A percentile compares a stretch with the other conserved stretches of the same genome.
These are phyloP conservation scores for Arabidopsis thaliana DNA, from an alignment of 345 rosid genomes.

Conservation along the genomic window TAIR10.1 NC_003070.9:21809001-21809500, in stretches of 20 bases:
- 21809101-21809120: background rate
- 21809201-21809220: conserved; percentile 64
- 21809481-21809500: conserved; percentile 32
- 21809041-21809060: conserved; percentile 45
- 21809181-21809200: conserved; percentile 69
- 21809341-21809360: background rate
- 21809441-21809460: conserved; percentile 31
- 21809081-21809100: background rate
- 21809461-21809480: background rate
- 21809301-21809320: background rate
- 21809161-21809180: conserved; percentile 51
- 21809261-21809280: conserved; percentile 54
- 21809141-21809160: conserved; percentile 35
- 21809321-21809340: background rate
- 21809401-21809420: conserved; percentile 41
- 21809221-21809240: conserved; percentile 28
- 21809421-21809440: conserved; percentile 1
- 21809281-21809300: conserved; percentile 47
- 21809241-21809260: conserved; percentile 60
- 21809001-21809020: conserved; percentile 50
- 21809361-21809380: background rate
- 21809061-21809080: conserved; percentile 40
- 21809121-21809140: background rate
- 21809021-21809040: conserved; percentile 52
- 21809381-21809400: conserved; percentile 36